These are phyloP conservation scores for Pittosporum tobira DNA, from an alignment of 129 eudicot genomes.

Conservation along the genomic window DNA sequence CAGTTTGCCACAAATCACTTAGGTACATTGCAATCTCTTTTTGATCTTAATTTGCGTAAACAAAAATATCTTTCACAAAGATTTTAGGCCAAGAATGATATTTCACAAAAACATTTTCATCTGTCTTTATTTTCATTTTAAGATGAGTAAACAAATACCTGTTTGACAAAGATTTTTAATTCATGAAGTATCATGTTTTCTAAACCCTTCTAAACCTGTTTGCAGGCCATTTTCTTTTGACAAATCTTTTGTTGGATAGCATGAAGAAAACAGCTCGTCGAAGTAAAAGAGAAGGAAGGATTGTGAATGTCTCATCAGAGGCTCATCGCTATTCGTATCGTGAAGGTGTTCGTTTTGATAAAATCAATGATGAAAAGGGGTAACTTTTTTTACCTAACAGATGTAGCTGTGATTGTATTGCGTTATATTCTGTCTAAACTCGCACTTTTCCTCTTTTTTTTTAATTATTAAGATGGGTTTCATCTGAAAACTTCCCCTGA, in stretches of 20 bases:
- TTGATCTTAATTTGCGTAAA: background rate
- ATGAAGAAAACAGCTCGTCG: constrained; percentile 59
- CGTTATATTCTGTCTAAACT: background rate
- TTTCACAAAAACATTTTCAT: background rate
- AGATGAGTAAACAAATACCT: too few relatives aligned
- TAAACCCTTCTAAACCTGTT: background rate
- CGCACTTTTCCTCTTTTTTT: background rate
- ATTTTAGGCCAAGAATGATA: background rate
- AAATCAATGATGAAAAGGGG: constrained; percentile 44
- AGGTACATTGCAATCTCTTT: constrained; percentile 37
- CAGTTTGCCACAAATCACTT: constrained; percentile 92
- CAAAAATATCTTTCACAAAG: background rate
- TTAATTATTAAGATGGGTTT: background rate
- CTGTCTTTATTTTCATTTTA: too few relatives aligned
- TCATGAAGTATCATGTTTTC: too few relatives aligned
- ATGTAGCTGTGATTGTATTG: background rate
- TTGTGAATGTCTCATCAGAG: constrained; percentile 66
- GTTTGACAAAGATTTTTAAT: too few relatives aligned
- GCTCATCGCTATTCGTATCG: constrained; percentile 49
- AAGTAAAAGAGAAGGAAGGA: constrained; percentile 64
- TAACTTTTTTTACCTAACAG: constrained; percentile 15
- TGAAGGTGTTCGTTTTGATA: constrained; percentile 69
- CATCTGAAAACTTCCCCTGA: background rate
- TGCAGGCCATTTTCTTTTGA: constrained; percentile 73
- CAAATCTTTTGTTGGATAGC: constrained; percentile 58